Conservation (phyloP, 2,329 filamentous ascomycete genomes). For the Cladosporium austrohemisphaericum region DNA sequence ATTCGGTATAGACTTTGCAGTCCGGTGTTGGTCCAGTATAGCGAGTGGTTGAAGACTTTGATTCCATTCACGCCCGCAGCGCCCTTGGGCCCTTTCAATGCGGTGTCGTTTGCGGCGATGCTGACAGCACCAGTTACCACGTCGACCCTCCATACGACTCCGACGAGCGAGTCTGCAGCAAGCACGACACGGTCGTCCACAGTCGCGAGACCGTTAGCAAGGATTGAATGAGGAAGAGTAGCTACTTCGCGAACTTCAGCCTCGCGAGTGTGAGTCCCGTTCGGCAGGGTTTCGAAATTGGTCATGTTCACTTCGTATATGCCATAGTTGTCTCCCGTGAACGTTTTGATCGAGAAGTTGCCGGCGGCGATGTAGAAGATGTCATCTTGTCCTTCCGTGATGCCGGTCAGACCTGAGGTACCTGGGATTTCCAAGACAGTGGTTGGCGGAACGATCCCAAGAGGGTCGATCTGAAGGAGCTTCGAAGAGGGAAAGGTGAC, state of each 20-base stretch:
- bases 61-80: not conserved
- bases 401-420: not conserved
- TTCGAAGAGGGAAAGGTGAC: not conserved
- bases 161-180: not conserved
- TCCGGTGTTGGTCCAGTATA: not conserved
- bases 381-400: not conserved
- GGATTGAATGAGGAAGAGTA: not conserved
- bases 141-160: not conserved
- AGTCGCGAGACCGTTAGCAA: not conserved
- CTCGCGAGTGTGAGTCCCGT: not conserved
- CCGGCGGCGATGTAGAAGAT: not conserved
- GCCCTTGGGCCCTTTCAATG: not conserved
- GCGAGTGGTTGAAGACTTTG: not conserved
- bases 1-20: not conserved
- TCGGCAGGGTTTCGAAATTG: not conserved
- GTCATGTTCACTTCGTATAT: not conserved
- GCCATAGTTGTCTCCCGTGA: not conserved
- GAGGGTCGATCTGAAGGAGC: not conserved
- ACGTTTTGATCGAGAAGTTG: not conserved
- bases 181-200: not conserved
- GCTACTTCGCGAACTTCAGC: not conserved
- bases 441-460: not conserved
- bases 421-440: not conserved
- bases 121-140: not conserved
- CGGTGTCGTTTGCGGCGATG: not conserved